These are phyloP conservation scores for Sporothrix protearum DNA, from an alignment of 2,329 filamentous ascomycete species.

Conservation along the genomic window DNA sequence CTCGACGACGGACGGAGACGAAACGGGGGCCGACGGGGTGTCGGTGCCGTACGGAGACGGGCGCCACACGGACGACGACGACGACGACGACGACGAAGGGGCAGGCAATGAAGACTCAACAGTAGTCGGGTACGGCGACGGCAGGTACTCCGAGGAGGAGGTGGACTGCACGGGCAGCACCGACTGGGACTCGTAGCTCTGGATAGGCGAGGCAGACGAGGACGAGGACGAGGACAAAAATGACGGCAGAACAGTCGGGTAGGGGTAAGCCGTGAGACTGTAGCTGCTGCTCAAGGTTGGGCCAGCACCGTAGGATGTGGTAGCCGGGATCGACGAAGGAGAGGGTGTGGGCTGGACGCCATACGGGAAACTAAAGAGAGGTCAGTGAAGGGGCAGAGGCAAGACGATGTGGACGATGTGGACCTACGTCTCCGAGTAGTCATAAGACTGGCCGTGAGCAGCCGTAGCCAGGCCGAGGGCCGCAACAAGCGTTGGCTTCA, in stretches of 20 bases:
- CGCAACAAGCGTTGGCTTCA: slow-evolving; percentile 7
- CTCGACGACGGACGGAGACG: background rate
- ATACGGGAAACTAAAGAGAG: slow-evolving; percentile 3
- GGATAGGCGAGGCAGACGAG: background rate
- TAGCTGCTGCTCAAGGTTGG: background rate
- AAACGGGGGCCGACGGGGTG: background rate
- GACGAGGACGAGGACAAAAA: background rate
- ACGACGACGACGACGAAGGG: no score
- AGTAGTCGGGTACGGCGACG: background rate
- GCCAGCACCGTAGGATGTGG: background rate
- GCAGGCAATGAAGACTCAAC: background rate
- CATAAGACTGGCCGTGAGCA: background rate
- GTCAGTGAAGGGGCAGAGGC: background rate
- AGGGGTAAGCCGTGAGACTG: background rate
- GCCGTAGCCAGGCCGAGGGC: background rate
- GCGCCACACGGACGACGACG: background rate
- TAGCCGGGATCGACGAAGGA: background rate
- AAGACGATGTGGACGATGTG: background rate
- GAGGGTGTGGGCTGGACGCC: background rate
- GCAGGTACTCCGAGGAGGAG: background rate
- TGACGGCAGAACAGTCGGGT: background rate
- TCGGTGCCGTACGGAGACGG: slow-evolving; percentile 1
- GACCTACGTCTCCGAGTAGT: background rate
- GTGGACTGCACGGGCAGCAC: background rate
- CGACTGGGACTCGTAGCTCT: background rate